Evolutionary conservation across 2,329 filamentous ascomycete species (phyloP).

Genomic region (Colletotrichum falcatum): DNA sequence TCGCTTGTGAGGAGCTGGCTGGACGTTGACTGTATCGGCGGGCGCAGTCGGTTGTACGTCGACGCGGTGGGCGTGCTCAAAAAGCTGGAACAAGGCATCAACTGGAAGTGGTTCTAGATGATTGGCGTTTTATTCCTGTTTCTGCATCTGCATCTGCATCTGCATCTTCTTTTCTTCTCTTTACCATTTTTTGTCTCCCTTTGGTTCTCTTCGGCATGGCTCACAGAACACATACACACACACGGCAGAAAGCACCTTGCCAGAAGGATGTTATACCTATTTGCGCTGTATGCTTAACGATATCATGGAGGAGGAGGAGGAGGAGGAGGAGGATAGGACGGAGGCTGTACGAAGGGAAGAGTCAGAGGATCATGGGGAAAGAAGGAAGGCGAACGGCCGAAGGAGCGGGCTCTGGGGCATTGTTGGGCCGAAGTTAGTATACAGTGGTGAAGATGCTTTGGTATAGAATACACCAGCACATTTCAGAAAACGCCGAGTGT

Average conservation of each 20-base stretch:
- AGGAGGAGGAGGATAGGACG: neutral
- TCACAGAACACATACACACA: conserved; percentile 7
- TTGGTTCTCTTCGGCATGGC: neutral
- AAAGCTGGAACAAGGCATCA: conserved; percentile 59
- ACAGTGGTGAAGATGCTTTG: too few species aligned
- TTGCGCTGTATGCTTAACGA: conserved; percentile 8
- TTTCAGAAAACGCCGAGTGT: too few species aligned
- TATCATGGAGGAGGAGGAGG: neutral
- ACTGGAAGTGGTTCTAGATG: conserved; percentile 39
- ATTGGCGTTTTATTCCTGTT: too few species aligned
- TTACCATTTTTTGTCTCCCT: neutral
- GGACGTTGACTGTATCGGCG: conserved; percentile 62
- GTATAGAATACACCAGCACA: neutral
- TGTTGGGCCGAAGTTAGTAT: neutral
- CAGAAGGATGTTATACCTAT: conserved; percentile 16
- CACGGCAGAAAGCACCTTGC: neutral
- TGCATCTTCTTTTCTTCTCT: neutral
- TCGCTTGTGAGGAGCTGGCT: conserved; percentile 60
- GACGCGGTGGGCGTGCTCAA: conserved; percentile 66
- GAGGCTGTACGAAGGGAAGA: neutral
- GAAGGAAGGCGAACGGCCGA: neutral
- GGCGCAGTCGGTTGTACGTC: conserved; percentile 61
- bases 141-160: neutral
- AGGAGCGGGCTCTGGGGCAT: neutral
- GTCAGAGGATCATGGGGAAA: neutral